phyloP scores from a whole-genome alignment of 2,329 filamentous ascomycete species.

The Aspergillus floridensis region DNA sequence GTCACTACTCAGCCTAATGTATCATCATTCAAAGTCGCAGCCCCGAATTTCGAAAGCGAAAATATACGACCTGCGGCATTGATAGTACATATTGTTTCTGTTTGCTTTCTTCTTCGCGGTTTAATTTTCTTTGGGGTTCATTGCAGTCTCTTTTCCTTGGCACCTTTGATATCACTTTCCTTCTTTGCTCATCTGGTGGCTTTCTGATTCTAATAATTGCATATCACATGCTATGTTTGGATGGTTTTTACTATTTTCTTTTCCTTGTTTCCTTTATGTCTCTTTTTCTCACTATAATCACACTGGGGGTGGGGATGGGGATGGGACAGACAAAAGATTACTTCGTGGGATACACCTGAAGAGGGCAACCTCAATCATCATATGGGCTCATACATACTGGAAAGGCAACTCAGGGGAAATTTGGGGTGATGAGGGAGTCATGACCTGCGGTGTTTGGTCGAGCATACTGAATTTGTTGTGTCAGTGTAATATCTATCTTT shows the following conservation, averaged over 20 bases:
- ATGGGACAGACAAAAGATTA: neutral
- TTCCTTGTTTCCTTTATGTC: neutral
- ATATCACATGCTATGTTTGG: neutral
- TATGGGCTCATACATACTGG: neutral
- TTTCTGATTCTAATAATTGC: neutral
- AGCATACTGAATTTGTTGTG: neutral
- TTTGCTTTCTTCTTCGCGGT: neutral
- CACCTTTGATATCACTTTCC: constrained; percentile 11
- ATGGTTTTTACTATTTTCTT: constrained; percentile 5
- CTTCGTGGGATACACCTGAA: neutral
- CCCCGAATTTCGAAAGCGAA: neutral
- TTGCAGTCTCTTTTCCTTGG: neutral
- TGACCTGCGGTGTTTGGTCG: neutral
- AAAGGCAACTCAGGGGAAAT: neutral
- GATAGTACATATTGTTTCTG: constrained; percentile 2
- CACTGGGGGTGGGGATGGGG: neutral
- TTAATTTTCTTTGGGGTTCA: constrained; percentile 6
- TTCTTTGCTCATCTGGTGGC: neutral
- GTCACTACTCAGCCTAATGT: neutral
- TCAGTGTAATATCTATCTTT: neutral
- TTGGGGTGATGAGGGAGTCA: neutral
- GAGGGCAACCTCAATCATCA: constrained; percentile 8
- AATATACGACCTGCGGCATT: neutral
- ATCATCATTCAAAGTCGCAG: neutral
- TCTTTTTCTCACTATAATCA: neutral